A percentile compares a stretch with the other conserved stretches of the same genome.
These are phyloP conservation scores for Cryptococcus amylolentus DNA, from an alignment of 1,284 basidiomycete genomes.

Conservation along the genomic window DNA sequence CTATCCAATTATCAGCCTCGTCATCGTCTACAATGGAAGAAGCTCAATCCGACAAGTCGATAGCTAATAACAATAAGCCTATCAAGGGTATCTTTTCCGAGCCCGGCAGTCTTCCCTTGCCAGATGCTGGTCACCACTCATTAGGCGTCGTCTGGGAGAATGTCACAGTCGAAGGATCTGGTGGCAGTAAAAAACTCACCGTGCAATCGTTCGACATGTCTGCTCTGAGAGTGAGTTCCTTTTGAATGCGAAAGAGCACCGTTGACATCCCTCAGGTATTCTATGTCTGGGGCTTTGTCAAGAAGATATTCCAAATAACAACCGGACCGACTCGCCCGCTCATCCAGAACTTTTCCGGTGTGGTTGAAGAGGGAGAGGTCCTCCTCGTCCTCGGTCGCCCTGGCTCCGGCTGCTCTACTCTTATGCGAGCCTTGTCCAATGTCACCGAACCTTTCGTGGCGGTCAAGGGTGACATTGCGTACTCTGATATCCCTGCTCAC, in stretches of 20 bases:
- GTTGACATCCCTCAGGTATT: neutral
- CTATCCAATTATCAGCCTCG: too few relatives aligned
- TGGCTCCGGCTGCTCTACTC: constrained; percentile 41
- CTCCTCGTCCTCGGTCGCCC: constrained; percentile 26
- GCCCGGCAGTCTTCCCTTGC: neutral
- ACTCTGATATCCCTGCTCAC: constrained; percentile 17
- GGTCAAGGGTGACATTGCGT: constrained; percentile 31
- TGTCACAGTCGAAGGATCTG: neutral
- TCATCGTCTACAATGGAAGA: too few relatives aligned
- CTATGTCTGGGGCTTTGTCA: neutral
- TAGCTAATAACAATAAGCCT: too few relatives aligned
- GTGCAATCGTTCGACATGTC: neutral
- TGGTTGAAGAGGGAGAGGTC: constrained; percentile 17
- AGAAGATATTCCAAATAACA: neutral
- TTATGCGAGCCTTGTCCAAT: constrained; percentile 42
- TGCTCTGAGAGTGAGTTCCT: neutral
- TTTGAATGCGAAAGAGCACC: neutral
- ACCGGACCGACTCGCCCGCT: neutral
- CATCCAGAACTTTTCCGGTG: neutral
- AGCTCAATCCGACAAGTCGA: too few relatives aligned
- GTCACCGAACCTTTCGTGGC: constrained; percentile 35
- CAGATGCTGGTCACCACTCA: neutral
- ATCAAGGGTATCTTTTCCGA: neutral
- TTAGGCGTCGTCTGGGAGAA: neutral
- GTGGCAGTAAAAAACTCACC: neutral